Conservation (phyloP, 306 rosid species). For the Cicer yamashitae region DNA sequence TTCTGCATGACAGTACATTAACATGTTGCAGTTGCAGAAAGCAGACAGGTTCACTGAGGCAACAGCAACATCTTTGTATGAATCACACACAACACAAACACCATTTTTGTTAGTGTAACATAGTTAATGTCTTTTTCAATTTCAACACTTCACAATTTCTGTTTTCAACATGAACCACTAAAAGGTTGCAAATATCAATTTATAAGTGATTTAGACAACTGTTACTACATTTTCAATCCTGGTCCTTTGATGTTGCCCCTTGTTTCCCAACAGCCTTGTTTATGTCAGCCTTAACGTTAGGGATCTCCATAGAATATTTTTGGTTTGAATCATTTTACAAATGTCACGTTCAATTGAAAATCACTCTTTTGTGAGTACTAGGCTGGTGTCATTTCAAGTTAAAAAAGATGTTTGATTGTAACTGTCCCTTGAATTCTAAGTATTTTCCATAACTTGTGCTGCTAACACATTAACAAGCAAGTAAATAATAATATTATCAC, state of each 20-base stretch:
- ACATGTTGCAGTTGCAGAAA: slow-evolving; percentile 37
- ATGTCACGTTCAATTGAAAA: slow-evolving; percentile 48
- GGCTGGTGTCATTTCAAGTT: slow-evolving; percentile 30
- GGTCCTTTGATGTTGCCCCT: slow-evolving; percentile 44
- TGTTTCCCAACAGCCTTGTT: slow-evolving; percentile 41
- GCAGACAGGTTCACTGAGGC: slow-evolving; percentile 24
- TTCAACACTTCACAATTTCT: slow-evolving; percentile 18
- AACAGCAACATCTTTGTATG: slow-evolving; percentile 12
- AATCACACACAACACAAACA: slow-evolving; percentile 37
- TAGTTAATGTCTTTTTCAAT: slow-evolving; percentile 45
- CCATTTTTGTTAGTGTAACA: slow-evolving; percentile 38
- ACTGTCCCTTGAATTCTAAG: slow-evolving; percentile 4
- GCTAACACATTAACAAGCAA: not conserved
- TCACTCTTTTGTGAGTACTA: slow-evolving; percentile 40
- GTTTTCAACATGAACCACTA: slow-evolving; percentile 34
- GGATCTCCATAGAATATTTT: slow-evolving; percentile 38
- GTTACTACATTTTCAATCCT: slow-evolving; percentile 31
- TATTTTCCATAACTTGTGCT: slow-evolving; percentile 10
- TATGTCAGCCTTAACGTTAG: slow-evolving; percentile 25
- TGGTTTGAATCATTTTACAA: slow-evolving; percentile 32
- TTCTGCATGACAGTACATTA: slow-evolving; percentile 26
- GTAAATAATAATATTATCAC: slow-evolving; percentile 12
- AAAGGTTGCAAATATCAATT: slow-evolving; percentile 26
- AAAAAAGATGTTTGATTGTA: slow-evolving; percentile 34
- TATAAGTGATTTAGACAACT: slow-evolving; percentile 45